These are phyloP conservation scores for Globisporangium solare DNA, from an alignment of 352 stramenopile genomes.

Conservation along the genomic window DNA sequence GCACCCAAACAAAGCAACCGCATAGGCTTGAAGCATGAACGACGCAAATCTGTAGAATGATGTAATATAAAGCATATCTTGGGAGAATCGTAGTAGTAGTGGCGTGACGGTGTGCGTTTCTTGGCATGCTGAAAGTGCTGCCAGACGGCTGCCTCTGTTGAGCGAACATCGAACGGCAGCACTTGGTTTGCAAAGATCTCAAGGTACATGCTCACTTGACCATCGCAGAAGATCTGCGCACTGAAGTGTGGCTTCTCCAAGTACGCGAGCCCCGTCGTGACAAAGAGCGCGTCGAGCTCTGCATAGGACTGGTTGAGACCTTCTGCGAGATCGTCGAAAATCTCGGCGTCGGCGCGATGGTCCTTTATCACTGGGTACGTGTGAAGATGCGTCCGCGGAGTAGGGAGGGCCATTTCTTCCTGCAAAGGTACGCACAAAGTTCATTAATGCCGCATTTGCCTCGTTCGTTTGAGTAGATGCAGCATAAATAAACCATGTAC, in stretches of 20 bases:
- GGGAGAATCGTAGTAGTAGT: not conserved
- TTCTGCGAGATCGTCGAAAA: not conserved
- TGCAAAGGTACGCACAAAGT: not conserved
- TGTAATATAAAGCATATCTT: not conserved
- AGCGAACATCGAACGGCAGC: not conserved
- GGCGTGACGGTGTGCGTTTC: not conserved
- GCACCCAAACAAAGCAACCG: not conserved
- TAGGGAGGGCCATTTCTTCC: not conserved
- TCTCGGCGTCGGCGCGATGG: conserved; percentile 1
- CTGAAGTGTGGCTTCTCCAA: not conserved
- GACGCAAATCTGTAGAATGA: not conserved
- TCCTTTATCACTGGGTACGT: conserved; percentile 1
- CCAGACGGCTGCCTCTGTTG: not conserved
- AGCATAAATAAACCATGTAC: conserved; percentile 9
- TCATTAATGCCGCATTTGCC: not conserved
- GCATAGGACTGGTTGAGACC: not conserved
- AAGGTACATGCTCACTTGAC: conserved; percentile 19
- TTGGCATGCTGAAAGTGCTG: conserved; percentile 15
- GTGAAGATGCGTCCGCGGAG: conserved; percentile 1
- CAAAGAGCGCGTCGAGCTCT: not conserved
- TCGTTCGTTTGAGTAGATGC: not conserved
- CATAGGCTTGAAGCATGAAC: not conserved
- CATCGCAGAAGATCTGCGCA: not conserved
- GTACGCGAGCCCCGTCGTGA: not conserved
- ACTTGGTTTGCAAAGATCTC: conserved; percentile 29